Evolutionary conservation across 225 moss, liverwort and hornwort genomes (phyloP), one percentile per base, ranked within the genome.

Genomic region (Sphagnum contortum): DNA sequence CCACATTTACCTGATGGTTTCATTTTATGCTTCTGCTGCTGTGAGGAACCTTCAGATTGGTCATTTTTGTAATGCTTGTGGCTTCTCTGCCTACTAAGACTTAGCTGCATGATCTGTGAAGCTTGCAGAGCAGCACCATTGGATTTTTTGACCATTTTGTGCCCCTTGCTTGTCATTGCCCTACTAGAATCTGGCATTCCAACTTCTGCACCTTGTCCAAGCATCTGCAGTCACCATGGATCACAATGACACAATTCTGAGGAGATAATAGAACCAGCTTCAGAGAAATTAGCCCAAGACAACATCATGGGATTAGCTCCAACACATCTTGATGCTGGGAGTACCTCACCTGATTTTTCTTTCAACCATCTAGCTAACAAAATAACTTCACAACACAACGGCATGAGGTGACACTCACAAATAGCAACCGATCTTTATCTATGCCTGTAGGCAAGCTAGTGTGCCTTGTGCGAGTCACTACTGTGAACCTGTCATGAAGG

Each of bases 391-490:
- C 29, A 29, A 29, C 29, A 29, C 29, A 29, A 29, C 1, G 29
- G 29, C 29, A 29, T 29, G 29, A 29, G 29, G 29, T 29, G 29
- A 29, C 69, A 54, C 66, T 65, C 76, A 89, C 88, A 71, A 74
- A 66, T 11, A 82, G 76, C 80, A 92, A 77, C 8, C 87, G 84
- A 60, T 81, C 73, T 74, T 89, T 92, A 69, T 85, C 85, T 69
- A 79, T 75, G 69, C 85, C 92, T 70, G 80, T 72, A 1, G 96
- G 96, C 80, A 98, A 76, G 71, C 81, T 60, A 3, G 90, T 91
- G 68, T 81, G 66, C 61, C 69, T 77, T 63, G 96, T 92, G 48
- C 79, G 68, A 12, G 87, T 81, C 77, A 89, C 92, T 65, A 98
- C 90, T 62, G 89, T 87, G 51, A 98, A 98, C 70, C 94, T 94